Percentiles rank a stretch among this genome's conserved stretches.
Conservation (phyloP, 495 filamentous ascomycete genomes). For the Penicillium maclennaniae region DNA sequence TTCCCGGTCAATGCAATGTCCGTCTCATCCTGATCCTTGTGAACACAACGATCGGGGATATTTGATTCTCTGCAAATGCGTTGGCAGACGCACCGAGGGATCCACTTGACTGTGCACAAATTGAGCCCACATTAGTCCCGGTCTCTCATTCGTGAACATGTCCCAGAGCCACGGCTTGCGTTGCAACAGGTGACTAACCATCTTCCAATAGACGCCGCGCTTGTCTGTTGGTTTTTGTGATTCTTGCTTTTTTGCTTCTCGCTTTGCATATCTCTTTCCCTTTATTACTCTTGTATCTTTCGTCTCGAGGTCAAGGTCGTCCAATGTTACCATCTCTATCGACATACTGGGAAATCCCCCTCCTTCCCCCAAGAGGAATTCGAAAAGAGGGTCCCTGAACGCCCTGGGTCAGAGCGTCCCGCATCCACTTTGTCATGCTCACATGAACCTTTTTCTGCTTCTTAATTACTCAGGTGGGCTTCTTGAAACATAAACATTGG, state of each 20-base stretch:
- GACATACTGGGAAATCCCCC: not conserved
- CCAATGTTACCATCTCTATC: not conserved
- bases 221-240: conserved; percentile 27
- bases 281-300: not conserved
- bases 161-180: conserved; percentile 22
- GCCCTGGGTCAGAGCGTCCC: conserved; percentile 1
- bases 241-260: conserved; percentile 2
- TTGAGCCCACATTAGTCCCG: conserved; percentile 24
- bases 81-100: conserved; percentile 18
- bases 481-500: conserved; percentile 15
- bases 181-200: conserved; percentile 23
- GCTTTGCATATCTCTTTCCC: not conserved
- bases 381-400: not conserved
- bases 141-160: conserved; percentile 13
- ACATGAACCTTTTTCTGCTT: conserved; percentile 4
- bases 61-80: conserved; percentile 15
- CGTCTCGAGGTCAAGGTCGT: not conserved
- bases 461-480: not conserved
- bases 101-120: conserved; percentile 15
- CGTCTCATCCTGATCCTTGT: not conserved
- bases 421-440: not conserved
- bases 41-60: not conserved
- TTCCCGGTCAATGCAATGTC: not conserved
- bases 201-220: conserved; percentile 31
- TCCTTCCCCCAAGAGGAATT: not conserved